Evolutionary conservation across 202 grass and related monocot genomes (phyloP).

Genomic region (Panicum hallii): DNA sequence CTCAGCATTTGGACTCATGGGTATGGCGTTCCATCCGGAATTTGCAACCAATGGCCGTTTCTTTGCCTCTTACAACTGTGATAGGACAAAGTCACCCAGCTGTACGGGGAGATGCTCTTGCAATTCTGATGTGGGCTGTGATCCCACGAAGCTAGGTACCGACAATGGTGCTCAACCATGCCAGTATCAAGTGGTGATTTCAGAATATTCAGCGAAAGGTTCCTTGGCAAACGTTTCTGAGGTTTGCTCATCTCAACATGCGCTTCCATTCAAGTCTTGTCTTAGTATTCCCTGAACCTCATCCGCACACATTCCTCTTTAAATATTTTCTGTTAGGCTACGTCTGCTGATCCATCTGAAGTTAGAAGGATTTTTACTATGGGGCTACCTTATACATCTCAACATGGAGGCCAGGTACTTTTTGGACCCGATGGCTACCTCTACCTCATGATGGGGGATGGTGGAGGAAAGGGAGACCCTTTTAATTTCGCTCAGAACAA

Average conservation of each 20-base stretch:
- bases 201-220: slow-evolving; percentile 82
- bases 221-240: slow-evolving; percentile 72
- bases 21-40: slow-evolving; percentile 77
- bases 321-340: slow-evolving; percentile 29
- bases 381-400: slow-evolving; percentile 48
- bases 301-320: slow-evolving; percentile 30
- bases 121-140: slow-evolving; percentile 85
- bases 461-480: slow-evolving; percentile 56
- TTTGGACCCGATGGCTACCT: slow-evolving; percentile 62
- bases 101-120: slow-evolving; percentile 85
- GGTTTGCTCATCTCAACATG: slow-evolving; percentile 49
- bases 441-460: slow-evolving; percentile 62
- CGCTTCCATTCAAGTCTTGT: slow-evolving; percentile 18
- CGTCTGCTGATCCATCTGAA: slow-evolving; percentile 52
- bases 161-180: slow-evolving; percentile 84
- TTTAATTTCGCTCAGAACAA: slow-evolving; percentile 61
- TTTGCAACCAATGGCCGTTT: slow-evolving; percentile 83
- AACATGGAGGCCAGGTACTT: slow-evolving; percentile 52
- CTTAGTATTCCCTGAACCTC: background rate
- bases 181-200: slow-evolving; percentile 76
- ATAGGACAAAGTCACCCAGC: slow-evolving; percentile 67
- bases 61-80: slow-evolving; percentile 94
- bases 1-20: slow-evolving; percentile 76
- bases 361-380: slow-evolving; percentile 55
- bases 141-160: slow-evolving; percentile 68